Conservation (phyloP, 2,329 filamentous ascomycete genomes). For the Ampelomyces quisqualis region DNA sequence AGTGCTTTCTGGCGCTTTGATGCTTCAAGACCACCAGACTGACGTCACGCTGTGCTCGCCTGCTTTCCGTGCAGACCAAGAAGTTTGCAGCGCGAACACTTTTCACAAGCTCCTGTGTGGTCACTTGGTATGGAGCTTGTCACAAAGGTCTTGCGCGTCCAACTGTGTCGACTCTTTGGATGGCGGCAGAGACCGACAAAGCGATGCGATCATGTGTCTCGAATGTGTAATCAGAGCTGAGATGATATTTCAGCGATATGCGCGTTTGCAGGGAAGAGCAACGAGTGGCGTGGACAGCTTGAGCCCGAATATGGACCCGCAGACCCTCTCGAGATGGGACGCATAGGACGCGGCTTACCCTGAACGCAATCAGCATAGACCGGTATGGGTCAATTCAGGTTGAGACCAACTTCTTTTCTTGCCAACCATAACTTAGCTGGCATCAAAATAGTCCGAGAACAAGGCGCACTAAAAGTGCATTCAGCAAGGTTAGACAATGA, state of each 20-base stretch:
- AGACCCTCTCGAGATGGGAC: not conserved
- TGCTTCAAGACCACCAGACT: not conserved
- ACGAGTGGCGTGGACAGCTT: not conserved
- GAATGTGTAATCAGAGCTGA: conserved; percentile 16
- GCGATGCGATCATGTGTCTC: conserved; percentile 12
- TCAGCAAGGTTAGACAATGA: too few relatives aligned
- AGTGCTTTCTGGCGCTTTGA: conserved; percentile 4
- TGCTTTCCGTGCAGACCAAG: conserved; percentile 1
- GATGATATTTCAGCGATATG: conserved; percentile 12
- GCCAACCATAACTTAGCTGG: too few relatives aligned
- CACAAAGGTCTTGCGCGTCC: conserved; percentile 7
- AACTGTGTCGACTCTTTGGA: conserved; percentile 11
- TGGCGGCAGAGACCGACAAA: not conserved
- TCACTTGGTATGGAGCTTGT: conserved; percentile 12
- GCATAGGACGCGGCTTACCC: too few relatives aligned
- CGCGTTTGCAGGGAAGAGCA: not conserved
- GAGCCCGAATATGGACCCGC: not conserved
- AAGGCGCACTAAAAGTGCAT: too few relatives aligned
- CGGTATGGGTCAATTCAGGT: too few relatives aligned
- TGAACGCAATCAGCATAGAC: too few relatives aligned
- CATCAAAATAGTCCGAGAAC: too few relatives aligned
- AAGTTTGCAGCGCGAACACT: conserved; percentile 1
- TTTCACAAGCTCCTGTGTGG: conserved; percentile 16
- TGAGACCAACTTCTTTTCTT: too few relatives aligned
- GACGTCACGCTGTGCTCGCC: conserved; percentile 2